Evolutionary conservation across 23 red algal species (phyloP), one percentile per base, ranked within the genome.

Genomic region (Chondrus crispus): DNA sequence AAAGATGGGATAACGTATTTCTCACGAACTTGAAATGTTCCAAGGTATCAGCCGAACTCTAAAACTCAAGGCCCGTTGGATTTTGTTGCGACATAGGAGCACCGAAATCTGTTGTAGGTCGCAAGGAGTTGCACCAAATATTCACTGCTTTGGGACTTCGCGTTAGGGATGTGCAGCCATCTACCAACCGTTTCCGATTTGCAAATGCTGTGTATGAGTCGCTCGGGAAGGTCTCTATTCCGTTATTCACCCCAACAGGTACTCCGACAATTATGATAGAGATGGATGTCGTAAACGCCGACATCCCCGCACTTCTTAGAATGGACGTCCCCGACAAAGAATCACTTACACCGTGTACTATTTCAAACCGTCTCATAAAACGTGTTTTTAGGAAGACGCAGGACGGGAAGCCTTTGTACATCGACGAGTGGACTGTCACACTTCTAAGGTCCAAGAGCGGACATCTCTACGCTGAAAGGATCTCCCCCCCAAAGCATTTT

Each of bases 321-420:
- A 38, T 86, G 82, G 82, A 71, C 70, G 82, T 86, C 0, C 57
- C 70, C 24, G 82, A 86, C 42, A 36, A 44, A 68, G 39, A 86
- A 29, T 70, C 22, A 32, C 70, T 86, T 30, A 53, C 45, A 14
- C 37, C 57, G 39, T 40, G 18, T 44, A 86, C 1, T 13, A 1
- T 86, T 20, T 68, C 55, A 9, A 86, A 86, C 40, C 22, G 37
- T 24, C 62, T 86, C 24, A 71, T 51, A 40, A 68, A 60, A 32
- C 60, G 60, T 0, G n/a, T n/a, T n/a, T n/a, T n/a, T n/a, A n/a
- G n/a, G n/a, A n/a, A n/a, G n/a, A n/a, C n/a, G n/a, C n/a, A n/a
- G n/a, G n/a, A n/a, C n/a, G n/a, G n/a, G n/a, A n/a, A n/a, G n/a
- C n/a, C n/a, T n/a, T n/a, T n/a, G n/a, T n/a, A n/a, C n/a, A n/a